A percentile compares a stretch with the other conserved stretches of the same genome.
phyloP scores from a whole-genome alignment of 2,329 filamentous ascomycete genomes.

The Aspergillus sp. region DNA sequence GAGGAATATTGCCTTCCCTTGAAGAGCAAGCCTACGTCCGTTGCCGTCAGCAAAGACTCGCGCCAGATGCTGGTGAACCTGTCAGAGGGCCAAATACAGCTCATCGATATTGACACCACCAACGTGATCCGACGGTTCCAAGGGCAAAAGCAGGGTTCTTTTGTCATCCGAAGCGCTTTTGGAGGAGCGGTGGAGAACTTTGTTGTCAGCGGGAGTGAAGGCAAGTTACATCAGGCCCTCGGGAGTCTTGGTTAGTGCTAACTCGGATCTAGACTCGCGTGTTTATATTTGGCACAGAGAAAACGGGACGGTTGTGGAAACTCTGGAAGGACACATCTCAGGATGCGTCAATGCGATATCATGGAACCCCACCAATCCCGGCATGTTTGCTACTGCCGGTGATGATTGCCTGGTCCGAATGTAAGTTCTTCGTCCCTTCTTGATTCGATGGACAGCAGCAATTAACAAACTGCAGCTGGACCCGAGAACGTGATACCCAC shows the following conservation, averaged over 20 bases:
- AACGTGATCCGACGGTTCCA: conserved; percentile 72
- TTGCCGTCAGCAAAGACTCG: conserved; percentile 81
- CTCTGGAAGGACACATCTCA: conserved; percentile 69
- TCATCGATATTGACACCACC: conserved; percentile 74
- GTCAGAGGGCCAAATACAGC: conserved; percentile 70
- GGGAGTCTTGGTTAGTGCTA: conserved; percentile 15
- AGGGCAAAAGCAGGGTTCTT: conserved; percentile 73
- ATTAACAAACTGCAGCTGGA: conserved; percentile 30
- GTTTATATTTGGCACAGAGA: conserved; percentile 91
- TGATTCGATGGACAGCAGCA: background rate
- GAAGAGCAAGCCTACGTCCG: conserved; percentile 69
- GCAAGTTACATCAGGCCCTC: conserved; percentile 46
- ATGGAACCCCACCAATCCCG: conserved; percentile 82
- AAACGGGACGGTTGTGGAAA: conserved; percentile 73
- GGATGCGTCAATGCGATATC: conserved; percentile 82
- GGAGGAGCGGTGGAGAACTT: conserved; percentile 92
- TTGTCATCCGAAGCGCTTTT: conserved; percentile 77
- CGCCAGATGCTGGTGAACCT: conserved; percentile 78
- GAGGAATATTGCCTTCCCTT: conserved; percentile 73
- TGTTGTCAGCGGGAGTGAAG: conserved; percentile 87
- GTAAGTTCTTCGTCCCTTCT: conserved; percentile 54
- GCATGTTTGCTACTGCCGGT: conserved; percentile 85
- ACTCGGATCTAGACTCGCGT: conserved; percentile 54
- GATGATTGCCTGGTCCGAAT: conserved; percentile 85
- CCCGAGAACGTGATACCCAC: conserved; percentile 32